Evolutionary conservation across 306 rosid species (phyloP).

Genomic region (Vigna unguiculata): DNA sequence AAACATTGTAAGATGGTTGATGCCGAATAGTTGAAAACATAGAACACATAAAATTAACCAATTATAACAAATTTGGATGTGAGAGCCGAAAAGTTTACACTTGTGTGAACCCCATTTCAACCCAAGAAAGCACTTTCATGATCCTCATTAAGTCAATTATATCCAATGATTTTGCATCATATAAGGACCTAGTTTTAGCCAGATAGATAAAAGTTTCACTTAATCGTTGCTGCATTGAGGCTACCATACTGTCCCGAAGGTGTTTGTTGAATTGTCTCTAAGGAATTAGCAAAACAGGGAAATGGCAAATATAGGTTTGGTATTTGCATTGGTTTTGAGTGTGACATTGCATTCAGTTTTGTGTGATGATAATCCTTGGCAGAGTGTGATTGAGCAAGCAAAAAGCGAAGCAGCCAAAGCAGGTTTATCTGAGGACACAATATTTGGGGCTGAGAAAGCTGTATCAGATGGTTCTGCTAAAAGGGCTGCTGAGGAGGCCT

Average conservation of each 20-base stretch:
- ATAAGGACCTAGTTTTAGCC: not conserved
- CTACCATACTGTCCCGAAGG: not conserved
- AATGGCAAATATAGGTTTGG: slow-evolving; percentile 41
- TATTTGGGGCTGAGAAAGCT: slow-evolving; percentile 32
- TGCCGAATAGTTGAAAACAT: not conserved
- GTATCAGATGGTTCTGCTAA: slow-evolving; percentile 24
- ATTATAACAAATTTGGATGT: slow-evolving; percentile 19
- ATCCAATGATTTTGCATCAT: not conserved
- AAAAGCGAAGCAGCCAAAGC: slow-evolving; percentile 30
- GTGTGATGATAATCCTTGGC: slow-evolving; percentile 31
- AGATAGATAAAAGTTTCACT: not conserved
- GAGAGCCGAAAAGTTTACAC: slow-evolving; percentile 3
- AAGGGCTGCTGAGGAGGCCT: not conserved
- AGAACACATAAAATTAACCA: not conserved
- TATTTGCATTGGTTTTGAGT: slow-evolving; percentile 14
- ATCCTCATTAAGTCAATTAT: slow-evolving; percentile 6
- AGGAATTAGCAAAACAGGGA: not conserved
- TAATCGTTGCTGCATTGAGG: not conserved
- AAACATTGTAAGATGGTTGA: slow-evolving; percentile 21
- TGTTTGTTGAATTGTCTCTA: not conserved
- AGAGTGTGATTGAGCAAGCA: slow-evolving; percentile 30
- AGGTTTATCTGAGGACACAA: slow-evolving; percentile 34
- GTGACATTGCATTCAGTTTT: slow-evolving; percentile 25
- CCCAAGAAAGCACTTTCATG: not conserved
- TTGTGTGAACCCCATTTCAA: slow-evolving; percentile 36